Percentiles rank a stretch among this genome's conserved stretches.
phyloP scores from a whole-genome alignment of 176 grass and related monocot genomes.

The Ananas comosus region DNA sequence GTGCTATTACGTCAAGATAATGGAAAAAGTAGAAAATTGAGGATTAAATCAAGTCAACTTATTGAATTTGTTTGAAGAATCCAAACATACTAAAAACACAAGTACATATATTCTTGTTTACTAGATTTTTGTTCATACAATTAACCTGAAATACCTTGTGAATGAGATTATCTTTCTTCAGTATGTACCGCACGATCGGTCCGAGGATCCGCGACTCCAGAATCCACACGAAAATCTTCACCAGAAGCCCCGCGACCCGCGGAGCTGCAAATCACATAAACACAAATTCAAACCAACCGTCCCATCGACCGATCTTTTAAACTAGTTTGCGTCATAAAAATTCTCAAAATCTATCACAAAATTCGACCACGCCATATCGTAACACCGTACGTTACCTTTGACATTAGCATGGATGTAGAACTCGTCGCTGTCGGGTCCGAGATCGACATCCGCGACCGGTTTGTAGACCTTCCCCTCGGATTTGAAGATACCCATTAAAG shows the following conservation, averaged over 20 bases:
- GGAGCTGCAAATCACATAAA: constrained; percentile 39
- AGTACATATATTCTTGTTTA: no score
- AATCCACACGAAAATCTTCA: constrained; percentile 82
- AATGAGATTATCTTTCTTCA: constrained; percentile 80
- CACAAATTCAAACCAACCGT: not conserved
- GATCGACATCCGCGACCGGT: constrained; percentile 49
- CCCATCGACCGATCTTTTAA: not conserved
- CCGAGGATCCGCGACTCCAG: constrained; percentile 54
- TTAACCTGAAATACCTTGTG: constrained; percentile 36
- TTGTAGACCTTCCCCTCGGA: constrained; percentile 56
- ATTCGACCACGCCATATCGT: not conserved
- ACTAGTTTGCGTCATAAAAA: not conserved
- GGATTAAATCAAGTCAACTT: no score
- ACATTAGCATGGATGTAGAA: constrained; percentile 67
- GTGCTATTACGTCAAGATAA: not conserved
- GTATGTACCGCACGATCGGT: constrained; percentile 32
- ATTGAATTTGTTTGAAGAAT: no score
- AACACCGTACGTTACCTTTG: constrained; percentile 39
- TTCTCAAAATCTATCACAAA: not conserved
- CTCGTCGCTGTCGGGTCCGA: constrained; percentile 52
- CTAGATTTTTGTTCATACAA: no score
- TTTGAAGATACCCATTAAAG: constrained; percentile 46
- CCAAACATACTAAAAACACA: no score
- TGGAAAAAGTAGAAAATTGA: not conserved
- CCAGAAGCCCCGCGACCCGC: constrained; percentile 57